Evolutionary conservation across 176 grass and related monocot genomes (phyloP).

Genomic region (Eleusine coracana): DNA sequence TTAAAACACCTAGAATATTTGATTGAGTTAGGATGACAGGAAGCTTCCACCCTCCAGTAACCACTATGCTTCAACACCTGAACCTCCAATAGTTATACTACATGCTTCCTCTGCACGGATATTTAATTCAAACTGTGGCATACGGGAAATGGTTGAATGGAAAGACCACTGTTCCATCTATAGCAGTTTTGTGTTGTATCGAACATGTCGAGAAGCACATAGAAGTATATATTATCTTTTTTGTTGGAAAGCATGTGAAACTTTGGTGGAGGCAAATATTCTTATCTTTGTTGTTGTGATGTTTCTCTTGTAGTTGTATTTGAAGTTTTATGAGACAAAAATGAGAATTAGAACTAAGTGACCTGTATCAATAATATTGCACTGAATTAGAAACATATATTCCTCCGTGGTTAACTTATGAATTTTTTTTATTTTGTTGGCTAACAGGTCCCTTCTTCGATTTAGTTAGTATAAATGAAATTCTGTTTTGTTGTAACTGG

Average conservation of each 20-base stretch:
- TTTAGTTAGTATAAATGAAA: too few species aligned
- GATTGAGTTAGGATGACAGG: too few species aligned
- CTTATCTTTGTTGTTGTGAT: background rate
- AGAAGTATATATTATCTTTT: slow-evolving; percentile 58
- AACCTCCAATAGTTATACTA: background rate
- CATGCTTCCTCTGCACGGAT: background rate
- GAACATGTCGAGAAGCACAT: slow-evolving; percentile 84
- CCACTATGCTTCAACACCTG: background rate
- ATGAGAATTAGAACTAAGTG: slow-evolving; percentile 53
- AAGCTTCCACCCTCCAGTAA: slow-evolving; percentile 19
- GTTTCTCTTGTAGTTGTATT: slow-evolving; percentile 59
- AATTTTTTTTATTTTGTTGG: too few species aligned
- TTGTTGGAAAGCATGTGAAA: background rate
- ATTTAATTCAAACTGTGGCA: background rate
- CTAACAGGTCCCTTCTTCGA: too few species aligned
- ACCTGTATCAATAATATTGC: background rate
- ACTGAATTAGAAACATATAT: too few species aligned
- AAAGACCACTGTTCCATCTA: slow-evolving; percentile 61
- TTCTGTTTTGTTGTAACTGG: too few species aligned
- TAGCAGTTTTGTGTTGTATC: slow-evolving; percentile 67
- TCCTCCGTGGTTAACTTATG: too few species aligned
- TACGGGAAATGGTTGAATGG: slow-evolving; percentile 53
- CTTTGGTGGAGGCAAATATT: background rate
- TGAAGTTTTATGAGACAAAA: slow-evolving; percentile 75
- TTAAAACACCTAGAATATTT: too few species aligned